These are phyloP conservation scores for Candida glucosophila DNA, from an alignment of 1,139 yeast species.

Conservation along the genomic window DNA sequence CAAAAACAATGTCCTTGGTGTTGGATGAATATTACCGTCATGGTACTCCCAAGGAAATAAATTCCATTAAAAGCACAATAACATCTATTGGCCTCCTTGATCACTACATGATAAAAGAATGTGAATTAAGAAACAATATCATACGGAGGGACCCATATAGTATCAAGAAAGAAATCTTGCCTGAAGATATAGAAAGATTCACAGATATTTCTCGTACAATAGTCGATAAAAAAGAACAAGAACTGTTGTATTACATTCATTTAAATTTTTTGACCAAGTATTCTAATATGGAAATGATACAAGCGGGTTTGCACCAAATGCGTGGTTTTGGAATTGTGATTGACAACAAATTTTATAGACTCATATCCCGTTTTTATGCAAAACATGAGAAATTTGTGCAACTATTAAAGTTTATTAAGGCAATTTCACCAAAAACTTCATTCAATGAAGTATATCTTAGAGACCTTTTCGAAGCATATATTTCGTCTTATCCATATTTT, in stretches of 20 bases:
- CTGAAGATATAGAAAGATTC: conserved; percentile 17
- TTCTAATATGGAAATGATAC: conserved; percentile 15
- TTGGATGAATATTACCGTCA: conserved; percentile 21
- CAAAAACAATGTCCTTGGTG: conserved; percentile 18
- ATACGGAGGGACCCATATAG: conserved; percentile 17
- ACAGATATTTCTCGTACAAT: conserved; percentile 9
- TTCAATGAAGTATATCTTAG: conserved; percentile 16
- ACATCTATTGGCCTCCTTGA: conserved; percentile 12
- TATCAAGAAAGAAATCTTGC: conserved; percentile 16
- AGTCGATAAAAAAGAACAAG: conserved; percentile 3
- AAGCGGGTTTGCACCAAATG: conserved; percentile 17
- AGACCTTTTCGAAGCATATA: conserved; percentile 21
- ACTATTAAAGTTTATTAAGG: conserved; percentile 16
- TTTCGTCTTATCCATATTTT: conserved; percentile 26
- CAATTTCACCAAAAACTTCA: conserved; percentile 10
- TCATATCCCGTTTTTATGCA: conserved; percentile 17
- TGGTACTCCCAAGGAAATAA: conserved; percentile 22
- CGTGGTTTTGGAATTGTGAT: conserved; percentile 14
- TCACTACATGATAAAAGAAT: conserved; percentile 16
- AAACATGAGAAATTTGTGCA: conserved; percentile 18
- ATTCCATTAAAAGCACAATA: conserved; percentile 14
- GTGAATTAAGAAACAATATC: conserved; percentile 18
- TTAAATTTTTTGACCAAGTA: conserved; percentile 9
- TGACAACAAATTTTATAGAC: conserved; percentile 10
- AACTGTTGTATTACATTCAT: conserved; percentile 8